Base-by-base conservation (phyloP, 2,329 filamentous ascomycete genomes). In the Elsinoe batatas region DNA sequence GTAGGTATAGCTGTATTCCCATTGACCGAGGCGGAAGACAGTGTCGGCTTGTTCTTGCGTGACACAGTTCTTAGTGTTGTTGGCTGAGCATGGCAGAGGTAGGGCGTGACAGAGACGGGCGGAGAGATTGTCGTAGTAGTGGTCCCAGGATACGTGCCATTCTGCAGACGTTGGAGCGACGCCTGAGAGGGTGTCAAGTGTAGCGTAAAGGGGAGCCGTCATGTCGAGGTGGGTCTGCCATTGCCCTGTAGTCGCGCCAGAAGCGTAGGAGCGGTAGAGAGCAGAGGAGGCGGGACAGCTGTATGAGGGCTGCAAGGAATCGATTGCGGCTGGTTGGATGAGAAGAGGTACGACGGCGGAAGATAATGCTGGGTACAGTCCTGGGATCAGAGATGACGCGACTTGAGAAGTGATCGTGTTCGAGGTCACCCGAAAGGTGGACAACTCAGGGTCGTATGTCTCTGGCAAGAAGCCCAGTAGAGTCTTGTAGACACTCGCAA, bases 41-140 rank as follows among this genome's bases (percentile, higher is more conserved):
- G 78, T 70, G 57, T 91, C 75, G 1, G 86, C 83, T 42, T 83
- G 72, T 0, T 71, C 68, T 62, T 82, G 81, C 2, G 78, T 78
- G 38, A 91, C 72, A 64, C 88, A 91, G 0, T 72, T 69, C 0
- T 70, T 61, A 0, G 68, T 71, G 54, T 77, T 75, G 58, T 76
- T 76, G 54, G 60, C 67, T 59, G 78, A 80, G 71, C 87, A 91
- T 0, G 87, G 88, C 0, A 91, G 72, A 0, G 85, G 79, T 63
- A 85, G 87, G 15, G 69, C 72, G 65, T 93, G 87, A 67, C 88
- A 93, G 65, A 89, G 84, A 0, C 87, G 78, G 0, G 87, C 84
- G 0, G 86, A 89, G 1, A 93, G 77, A 64, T 90, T 93, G 67
- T 93, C 88, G 63, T 84, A 93, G 72, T 93, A 93, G 68, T 90